These are phyloP conservation scores for Toxicodendron radicans DNA, from an alignment of 345 rosid genomes.

Conservation along the genomic window DNA sequence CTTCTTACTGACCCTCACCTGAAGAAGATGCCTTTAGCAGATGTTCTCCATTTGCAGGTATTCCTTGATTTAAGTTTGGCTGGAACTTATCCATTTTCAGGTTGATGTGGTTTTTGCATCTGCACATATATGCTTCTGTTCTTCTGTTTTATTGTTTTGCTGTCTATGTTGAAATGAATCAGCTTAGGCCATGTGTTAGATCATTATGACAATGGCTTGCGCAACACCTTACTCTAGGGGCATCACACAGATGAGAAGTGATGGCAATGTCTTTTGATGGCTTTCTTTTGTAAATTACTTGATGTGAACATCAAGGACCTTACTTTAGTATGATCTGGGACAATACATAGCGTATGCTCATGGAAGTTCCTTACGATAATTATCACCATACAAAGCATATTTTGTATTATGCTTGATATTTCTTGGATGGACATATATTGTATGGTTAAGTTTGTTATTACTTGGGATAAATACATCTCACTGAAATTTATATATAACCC, in stretches of 20 bases:
- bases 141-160: neutral
- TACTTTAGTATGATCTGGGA: neutral
- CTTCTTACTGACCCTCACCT: slow-evolving; percentile 83
- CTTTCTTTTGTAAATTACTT: neutral
- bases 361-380: neutral
- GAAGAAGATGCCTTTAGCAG: slow-evolving; percentile 76
- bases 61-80: slow-evolving; percentile 2
- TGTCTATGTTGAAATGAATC: neutral
- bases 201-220: neutral
- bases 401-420: neutral
- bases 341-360: neutral
- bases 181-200: neutral
- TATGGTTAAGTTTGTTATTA: slow-evolving; percentile 1
- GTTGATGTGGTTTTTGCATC: neutral
- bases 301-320: neutral
- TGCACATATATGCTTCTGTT: neutral
- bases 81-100: slow-evolving; percentile 5
- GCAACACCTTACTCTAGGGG: neutral
- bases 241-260: neutral
- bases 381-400: neutral
- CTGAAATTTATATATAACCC: neutral
- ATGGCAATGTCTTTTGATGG: neutral
- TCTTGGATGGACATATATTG: neutral
- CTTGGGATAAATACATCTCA: neutral
- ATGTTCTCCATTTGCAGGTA: slow-evolving; percentile 94